Percentiles rank a stretch among this genome's conserved stretches.
These are phyloP conservation scores for Cordyceps fumosorosea DNA, from an alignment of 2,329 filamentous ascomycete species.

Conservation along the genomic window DNA sequence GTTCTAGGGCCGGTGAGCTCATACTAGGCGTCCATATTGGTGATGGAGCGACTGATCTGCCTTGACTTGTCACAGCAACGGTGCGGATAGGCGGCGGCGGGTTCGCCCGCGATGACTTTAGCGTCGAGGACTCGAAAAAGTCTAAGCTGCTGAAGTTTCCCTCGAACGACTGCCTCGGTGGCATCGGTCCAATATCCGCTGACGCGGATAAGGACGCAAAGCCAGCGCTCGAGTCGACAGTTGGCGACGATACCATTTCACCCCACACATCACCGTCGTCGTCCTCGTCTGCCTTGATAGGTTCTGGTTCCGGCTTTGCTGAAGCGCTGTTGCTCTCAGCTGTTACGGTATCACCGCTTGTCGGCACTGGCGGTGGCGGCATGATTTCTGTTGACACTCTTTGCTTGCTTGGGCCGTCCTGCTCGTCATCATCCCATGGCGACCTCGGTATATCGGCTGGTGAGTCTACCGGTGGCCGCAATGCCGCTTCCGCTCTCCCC, in stretches of 20 bases:
- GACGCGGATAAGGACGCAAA: not conserved
- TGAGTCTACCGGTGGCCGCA: not conserved
- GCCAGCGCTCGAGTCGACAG: not conserved
- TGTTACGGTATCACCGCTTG: not conserved
- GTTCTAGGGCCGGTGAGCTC: not conserved
- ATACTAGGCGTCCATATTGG: slow-evolving; percentile 4
- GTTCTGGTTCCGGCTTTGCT: not conserved
- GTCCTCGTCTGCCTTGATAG: slow-evolving; percentile 18
- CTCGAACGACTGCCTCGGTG: not conserved
- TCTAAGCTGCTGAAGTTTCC: not conserved
- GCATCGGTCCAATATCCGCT: not conserved
- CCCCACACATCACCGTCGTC: slow-evolving; percentile 54
- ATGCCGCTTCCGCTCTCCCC: not conserved
- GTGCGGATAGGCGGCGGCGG: not conserved
- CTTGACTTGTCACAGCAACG: not conserved
- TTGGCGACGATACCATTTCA: slow-evolving; percentile 45
- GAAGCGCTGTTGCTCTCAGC: not conserved
- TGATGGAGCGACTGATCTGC: not conserved
- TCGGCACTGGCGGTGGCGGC: slow-evolving; percentile 4
- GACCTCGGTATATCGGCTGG: slow-evolving; percentile 4
- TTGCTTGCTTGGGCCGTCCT: not conserved
- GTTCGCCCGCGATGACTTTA: not conserved
- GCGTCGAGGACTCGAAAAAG: not conserved
- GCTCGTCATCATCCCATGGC: slow-evolving; percentile 6
- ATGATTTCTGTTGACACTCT: slow-evolving; percentile 16